Conservation (phyloP, 2,329 filamentous ascomycete species). For the Epichloe amarillans region DNA sequence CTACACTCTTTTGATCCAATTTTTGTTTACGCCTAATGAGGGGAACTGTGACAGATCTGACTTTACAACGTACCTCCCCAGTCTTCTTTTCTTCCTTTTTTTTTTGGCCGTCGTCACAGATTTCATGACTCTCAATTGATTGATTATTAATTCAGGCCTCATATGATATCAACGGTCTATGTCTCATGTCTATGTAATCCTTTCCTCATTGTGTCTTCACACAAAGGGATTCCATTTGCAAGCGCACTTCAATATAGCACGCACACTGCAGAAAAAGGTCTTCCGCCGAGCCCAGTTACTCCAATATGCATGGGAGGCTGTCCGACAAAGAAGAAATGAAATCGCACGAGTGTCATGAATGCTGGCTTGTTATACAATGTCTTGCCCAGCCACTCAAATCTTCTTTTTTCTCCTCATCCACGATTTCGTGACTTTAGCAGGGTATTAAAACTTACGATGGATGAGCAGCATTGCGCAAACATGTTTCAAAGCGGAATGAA, state of each 20-base stretch:
- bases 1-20: too few relatives aligned
- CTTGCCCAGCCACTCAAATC: not conserved
- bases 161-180: not conserved
- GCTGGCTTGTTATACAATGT: not conserved
- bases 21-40: too few relatives aligned
- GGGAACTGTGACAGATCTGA: too few relatives aligned
- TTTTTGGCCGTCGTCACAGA: too few relatives aligned
- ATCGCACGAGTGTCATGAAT: not conserved
- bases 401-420: not conserved
- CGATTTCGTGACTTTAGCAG: not conserved
- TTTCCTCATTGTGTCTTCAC: not conserved
- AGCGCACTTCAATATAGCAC: not conserved
- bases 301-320: not conserved
- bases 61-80: too few relatives aligned
- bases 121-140: too few relatives aligned
- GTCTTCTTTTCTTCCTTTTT: too few relatives aligned
- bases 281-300: not conserved
- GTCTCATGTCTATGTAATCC: not conserved
- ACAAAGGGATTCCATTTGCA: not conserved
- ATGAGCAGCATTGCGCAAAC: not conserved
- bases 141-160: too few relatives aligned
- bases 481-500: conserved; percentile 34
- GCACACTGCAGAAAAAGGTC: not conserved
- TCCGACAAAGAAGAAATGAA: too few relatives aligned
- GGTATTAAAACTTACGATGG: conserved; percentile 1